A percentile compares a stretch with the other conserved stretches of the same genome.
phyloP scores from a whole-genome alignment of 805 yeast genomes.

The Starmerella sp. region DNA sequence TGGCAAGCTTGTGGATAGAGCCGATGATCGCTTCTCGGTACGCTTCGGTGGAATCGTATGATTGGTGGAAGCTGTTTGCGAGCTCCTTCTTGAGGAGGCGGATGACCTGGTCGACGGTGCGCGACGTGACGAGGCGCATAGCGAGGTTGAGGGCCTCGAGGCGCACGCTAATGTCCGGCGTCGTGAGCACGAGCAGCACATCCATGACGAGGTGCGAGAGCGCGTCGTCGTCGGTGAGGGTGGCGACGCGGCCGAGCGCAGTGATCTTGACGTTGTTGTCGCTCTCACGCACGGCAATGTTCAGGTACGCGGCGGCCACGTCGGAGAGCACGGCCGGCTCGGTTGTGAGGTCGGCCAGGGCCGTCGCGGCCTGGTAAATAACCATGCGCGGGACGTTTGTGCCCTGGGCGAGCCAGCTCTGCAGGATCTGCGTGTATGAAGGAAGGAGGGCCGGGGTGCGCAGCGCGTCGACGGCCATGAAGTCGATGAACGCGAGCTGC shows the following conservation, averaged over 20 bases:
- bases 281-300: constrained; percentile 81
- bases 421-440: constrained; percentile 60
- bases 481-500: constrained; percentile 84
- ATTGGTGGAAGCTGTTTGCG: constrained; percentile 51
- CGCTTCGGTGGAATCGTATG: constrained; percentile 66
- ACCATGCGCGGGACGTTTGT: constrained; percentile 33
- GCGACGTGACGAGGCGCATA: constrained; percentile 65
- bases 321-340: constrained; percentile 57
- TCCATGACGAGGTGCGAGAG: constrained; percentile 78
- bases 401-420: constrained; percentile 42
- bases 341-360: constrained; percentile 47
- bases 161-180: constrained; percentile 87
- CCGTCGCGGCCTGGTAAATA: constrained; percentile 81
- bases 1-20: constrained; percentile 81
- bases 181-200: constrained; percentile 69
- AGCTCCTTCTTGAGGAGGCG: constrained; percentile 86
- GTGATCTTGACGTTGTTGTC: constrained; percentile 91
- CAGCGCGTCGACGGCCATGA: constrained; percentile 71
- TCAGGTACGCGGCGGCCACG: constrained; percentile 79
- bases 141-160: constrained; percentile 76
- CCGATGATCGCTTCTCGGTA: constrained; percentile 81
- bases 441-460: constrained; percentile 51
- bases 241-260: constrained; percentile 74
- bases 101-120: constrained; percentile 89
- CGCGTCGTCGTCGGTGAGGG: constrained; percentile 72